A percentile compares a stretch with the other conserved stretches of the same genome.
Evolutionary conservation across 345 rosid species (phyloP).

Genomic region (Carallia pectinifolia): DNA sequence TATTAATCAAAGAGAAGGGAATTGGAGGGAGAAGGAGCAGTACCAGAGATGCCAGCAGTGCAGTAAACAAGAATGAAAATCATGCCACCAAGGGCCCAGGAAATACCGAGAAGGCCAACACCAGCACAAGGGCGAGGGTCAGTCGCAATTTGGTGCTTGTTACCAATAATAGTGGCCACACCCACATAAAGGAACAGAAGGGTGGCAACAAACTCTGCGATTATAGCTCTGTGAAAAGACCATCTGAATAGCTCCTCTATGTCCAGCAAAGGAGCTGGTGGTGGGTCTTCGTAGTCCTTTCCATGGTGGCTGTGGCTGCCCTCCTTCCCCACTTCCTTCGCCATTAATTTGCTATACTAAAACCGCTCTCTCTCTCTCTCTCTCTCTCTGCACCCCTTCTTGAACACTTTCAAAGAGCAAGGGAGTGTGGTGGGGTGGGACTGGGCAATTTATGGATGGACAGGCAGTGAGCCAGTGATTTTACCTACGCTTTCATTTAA

Average conservation of each 20-base stretch:
- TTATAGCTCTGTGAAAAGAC: constrained; percentile 13
- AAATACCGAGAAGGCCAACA: constrained; percentile 10
- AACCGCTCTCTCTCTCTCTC: too few species aligned
- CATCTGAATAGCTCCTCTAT: background rate
- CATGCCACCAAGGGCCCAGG: constrained; percentile 11
- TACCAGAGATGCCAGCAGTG: constrained; percentile 14
- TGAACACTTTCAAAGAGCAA: too few species aligned
- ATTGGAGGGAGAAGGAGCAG: background rate
- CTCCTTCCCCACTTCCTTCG: background rate
- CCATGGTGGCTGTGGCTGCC: background rate
- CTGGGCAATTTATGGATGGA: too few species aligned
- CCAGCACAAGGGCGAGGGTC: background rate
- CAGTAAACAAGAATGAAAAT: constrained; percentile 15
- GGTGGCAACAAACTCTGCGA: constrained; percentile 13
- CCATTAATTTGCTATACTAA: background rate
- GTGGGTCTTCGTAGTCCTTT: constrained; percentile 11
- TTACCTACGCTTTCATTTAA: too few species aligned
- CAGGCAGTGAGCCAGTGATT: too few species aligned
- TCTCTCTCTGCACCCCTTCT: too few species aligned
- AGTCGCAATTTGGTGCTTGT: background rate
- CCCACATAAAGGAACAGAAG: constrained; percentile 2
- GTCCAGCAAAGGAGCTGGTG: constrained; percentile 14
- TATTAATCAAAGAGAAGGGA: too few species aligned
- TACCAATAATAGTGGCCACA: background rate
- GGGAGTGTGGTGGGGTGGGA: too few species aligned